Evolutionary conservation across 495 filamentous ascomycete species (phyloP).

Genomic region (Pyrenula aspistea): DNA sequence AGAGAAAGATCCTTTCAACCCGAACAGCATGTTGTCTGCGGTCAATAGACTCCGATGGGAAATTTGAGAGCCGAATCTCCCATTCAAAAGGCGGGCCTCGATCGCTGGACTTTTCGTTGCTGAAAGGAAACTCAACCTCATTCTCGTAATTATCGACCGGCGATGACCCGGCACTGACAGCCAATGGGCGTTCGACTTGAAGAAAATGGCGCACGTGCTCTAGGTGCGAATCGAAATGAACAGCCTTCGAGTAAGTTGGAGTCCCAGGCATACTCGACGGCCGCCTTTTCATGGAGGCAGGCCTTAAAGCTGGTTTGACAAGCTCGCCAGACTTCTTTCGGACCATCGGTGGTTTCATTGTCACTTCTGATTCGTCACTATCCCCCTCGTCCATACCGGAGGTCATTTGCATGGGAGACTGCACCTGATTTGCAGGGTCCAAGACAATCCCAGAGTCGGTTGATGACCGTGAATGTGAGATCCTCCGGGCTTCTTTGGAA

Average conservation of each 20-base stretch:
- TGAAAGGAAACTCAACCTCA: conserved; percentile 80
- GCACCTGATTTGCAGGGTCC: conserved; percentile 4
- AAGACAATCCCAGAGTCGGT: conserved; percentile 58
- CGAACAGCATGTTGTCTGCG: conserved; percentile 54
- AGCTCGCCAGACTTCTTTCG: conserved; percentile 97
- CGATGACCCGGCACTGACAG: conserved; percentile 91
- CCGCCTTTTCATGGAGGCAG: conserved; percentile 54
- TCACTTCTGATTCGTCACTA: conserved; percentile 45
- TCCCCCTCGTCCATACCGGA: conserved; percentile 56
- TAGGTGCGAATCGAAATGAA: conserved; percentile 89
- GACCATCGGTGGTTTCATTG: conserved; percentile 70
- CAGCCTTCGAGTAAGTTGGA: conserved; percentile 85
- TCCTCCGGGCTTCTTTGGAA: conserved; percentile 47
- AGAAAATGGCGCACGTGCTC: conserved; percentile 94
- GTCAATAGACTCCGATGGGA: conserved; percentile 56
- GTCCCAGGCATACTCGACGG: conserved; percentile 97
- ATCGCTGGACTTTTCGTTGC: conserved; percentile 31
- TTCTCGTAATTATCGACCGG: conserved; percentile 76
- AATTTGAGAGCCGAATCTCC: conserved; percentile 77
- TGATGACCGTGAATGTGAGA: conserved; percentile 70
- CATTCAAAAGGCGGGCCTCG: conserved; percentile 57
- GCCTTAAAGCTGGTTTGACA: conserved; percentile 81
- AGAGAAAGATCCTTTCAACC: conserved; percentile 76
- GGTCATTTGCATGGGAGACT: conserved; percentile 13
- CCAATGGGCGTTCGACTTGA: conserved; percentile 82